Evolutionary conservation across 805 yeast genomes (phyloP).

Genomic region (Candida pseudoglaebosa): DNA sequence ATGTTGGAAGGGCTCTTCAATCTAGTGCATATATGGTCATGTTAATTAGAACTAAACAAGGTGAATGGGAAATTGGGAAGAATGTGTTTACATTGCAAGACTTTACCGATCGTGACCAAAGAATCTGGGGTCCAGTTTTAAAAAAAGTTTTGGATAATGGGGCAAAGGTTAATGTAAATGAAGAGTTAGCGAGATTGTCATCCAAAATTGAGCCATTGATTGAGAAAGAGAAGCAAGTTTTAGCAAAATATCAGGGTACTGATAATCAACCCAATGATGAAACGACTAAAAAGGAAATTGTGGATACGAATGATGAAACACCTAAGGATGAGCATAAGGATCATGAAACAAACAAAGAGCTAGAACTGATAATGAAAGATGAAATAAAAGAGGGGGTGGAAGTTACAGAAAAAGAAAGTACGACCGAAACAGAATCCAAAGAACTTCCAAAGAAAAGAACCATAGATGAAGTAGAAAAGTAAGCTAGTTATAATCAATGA

Average conservation of each 20-base stretch:
- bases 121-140: constrained; percentile 68
- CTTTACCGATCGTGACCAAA: constrained; percentile 56
- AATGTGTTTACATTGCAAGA: constrained; percentile 66
- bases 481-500: too few species aligned
- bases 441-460: constrained; percentile 15
- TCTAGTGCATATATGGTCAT: constrained; percentile 87
- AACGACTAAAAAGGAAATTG: neutral
- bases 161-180: constrained; percentile 21
- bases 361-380: too few species aligned
- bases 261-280: constrained; percentile 6
- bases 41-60: constrained; percentile 69
- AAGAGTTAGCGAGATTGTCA: constrained; percentile 15
- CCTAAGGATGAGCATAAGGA: constrained; percentile 2
- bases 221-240: constrained; percentile 8
- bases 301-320: constrained; percentile 5
- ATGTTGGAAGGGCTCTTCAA: constrained; percentile 76
- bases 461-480: constrained; percentile 17
- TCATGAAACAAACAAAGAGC: too few species aligned
- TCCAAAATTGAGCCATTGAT: constrained; percentile 8
- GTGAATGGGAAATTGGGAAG: constrained; percentile 74
- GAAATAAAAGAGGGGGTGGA: too few species aligned
- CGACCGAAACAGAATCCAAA: too few species aligned
- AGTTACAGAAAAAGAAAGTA: too few species aligned
- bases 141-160: constrained; percentile 45
- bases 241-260: constrained; percentile 6